Evolutionary conservation across 345 rosid species (phyloP).

Genomic region (Microcos paniculata): DNA sequence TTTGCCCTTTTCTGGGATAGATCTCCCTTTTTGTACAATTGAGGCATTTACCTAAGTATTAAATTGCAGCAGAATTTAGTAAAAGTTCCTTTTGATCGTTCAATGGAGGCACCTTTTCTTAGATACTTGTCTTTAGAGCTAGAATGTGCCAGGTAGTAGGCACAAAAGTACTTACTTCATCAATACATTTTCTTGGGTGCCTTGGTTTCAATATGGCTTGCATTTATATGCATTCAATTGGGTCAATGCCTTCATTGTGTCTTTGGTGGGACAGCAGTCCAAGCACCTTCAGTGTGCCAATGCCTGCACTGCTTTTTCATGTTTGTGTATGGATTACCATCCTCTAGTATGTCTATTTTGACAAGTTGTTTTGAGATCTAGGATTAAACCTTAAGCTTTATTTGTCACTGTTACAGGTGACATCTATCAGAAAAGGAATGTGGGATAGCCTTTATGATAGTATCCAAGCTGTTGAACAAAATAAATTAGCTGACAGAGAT

Average conservation of each 20-base stretch:
- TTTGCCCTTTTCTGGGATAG: no score
- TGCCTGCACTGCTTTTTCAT: neutral
- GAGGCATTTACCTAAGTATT: neutral
- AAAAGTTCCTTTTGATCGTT: neutral
- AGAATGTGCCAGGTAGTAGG: neutral
- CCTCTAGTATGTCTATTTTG: neutral
- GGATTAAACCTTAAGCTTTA: constrained; percentile 5
- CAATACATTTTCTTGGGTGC: neutral
- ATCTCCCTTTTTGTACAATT: no score
- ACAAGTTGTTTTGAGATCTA: neutral
- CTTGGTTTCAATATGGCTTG: neutral
- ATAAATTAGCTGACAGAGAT: constrained; percentile 31
- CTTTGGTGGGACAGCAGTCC: neutral
- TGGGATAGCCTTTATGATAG: constrained; percentile 87
- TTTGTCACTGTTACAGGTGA: constrained; percentile 48
- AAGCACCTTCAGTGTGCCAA: neutral
- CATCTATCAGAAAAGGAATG: constrained; percentile 71
- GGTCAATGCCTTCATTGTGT: neutral
- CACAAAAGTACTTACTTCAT: neutral
- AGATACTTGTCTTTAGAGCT: neutral
- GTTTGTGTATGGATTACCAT: neutral
- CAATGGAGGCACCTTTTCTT: neutral
- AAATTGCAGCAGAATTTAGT: constrained; percentile 3
- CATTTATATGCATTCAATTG: neutral
- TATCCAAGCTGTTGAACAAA: constrained; percentile 42